These are phyloP conservation scores for Ceratonia siliqua DNA, from an alignment of 306 rosid genomes.

Conservation along the genomic window DNA sequence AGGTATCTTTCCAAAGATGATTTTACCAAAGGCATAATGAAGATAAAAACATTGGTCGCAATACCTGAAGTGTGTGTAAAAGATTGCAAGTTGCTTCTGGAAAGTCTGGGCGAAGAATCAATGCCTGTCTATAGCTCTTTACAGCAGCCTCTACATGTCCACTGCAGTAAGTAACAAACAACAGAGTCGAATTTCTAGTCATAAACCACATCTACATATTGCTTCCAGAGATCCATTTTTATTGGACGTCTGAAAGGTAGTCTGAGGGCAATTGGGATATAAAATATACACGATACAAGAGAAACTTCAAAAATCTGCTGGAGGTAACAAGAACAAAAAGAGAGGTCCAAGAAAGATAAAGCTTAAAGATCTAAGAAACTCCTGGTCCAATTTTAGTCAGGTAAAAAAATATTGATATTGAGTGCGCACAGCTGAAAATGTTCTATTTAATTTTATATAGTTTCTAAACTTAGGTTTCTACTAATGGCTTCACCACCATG, in stretches of 20 bases:
- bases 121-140: slow-evolving; percentile 84
- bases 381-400: neutral
- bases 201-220: neutral
- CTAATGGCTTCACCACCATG: neutral
- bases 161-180: slow-evolving; percentile 47
- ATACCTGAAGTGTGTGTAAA: slow-evolving; percentile 91
- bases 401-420: slow-evolving; percentile 1
- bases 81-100: slow-evolving; percentile 99
- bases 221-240: neutral
- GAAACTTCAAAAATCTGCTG: neutral
- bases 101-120: slow-evolving; percentile 81
- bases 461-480: neutral
- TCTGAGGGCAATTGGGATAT: neutral
- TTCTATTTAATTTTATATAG: neutral
- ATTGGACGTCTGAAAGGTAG: neutral
- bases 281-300: neutral
- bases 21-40: neutral
- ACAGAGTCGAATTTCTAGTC: slow-evolving; percentile 3
- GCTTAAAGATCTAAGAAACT: neutral
- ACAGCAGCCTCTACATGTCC: slow-evolving; percentile 93
- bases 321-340: neutral
- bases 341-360: neutral
- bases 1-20: neutral
- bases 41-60: neutral
- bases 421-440: neutral